Evolutionary conservation across 2,329 filamentous ascomycete genomes (phyloP), one percentile per base, ranked within the genome.

Genomic region (Annulohypoxylon truncatum): DNA sequence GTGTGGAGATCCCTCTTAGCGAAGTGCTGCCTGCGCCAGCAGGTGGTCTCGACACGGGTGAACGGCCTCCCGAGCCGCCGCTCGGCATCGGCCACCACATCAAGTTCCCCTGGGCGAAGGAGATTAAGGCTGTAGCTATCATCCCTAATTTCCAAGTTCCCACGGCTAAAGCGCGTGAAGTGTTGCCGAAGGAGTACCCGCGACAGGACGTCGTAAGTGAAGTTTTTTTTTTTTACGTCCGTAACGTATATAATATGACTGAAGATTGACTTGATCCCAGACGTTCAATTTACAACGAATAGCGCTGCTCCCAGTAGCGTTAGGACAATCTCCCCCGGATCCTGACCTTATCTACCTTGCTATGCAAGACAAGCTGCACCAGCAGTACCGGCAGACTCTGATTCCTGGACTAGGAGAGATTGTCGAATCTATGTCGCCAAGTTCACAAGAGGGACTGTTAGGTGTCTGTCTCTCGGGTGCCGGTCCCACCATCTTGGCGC

Each of bases 341-440:
- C 91, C 96, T 20, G 91, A 96, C 74, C 91, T 97, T 79, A 99
- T 99, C 78, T 96, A 96, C 82, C 89, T 96, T 50, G 95, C 94
- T 48, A 99, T 99, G 96, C 96, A 98, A 82, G 96, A 99, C 83
- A 97, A 94, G 81, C 89, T 99, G 66, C 96, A 99, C 82, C 96
- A 99, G 80, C 96, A 94, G 44, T 98, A 99, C 83, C 91, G 96
- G 57, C 91, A 96, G 80, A 91, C 87, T 1, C 87, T 99, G 67
- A 97, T 99, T 72, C 96, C 96, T 0, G 96, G 95, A 0, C 85
- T 99, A 61, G 91, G 92, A 13, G 92, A 97, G 77, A 95, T 99
- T 57, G 89, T 99, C 55, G 89, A 93, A 78, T 95, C 91, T 65
- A 94, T 98, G 83, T 97, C 92, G 9, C 96, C 95, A 26, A 87